phyloP scores from a whole-genome alignment of 306 rosid species.

The Vigna unguiculata region DNA sequence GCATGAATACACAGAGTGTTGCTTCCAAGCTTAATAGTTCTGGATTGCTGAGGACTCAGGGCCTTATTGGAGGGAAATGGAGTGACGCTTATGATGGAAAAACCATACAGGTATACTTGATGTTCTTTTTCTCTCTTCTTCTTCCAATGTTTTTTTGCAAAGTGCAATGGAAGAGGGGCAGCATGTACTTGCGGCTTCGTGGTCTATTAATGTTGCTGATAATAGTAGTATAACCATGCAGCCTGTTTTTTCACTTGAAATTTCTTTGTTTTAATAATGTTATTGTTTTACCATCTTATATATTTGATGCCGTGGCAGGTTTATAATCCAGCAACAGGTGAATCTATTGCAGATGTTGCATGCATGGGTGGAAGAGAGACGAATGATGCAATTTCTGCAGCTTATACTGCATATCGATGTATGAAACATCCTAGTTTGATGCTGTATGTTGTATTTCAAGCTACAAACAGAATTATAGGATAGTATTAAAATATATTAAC shows the following conservation, averaged over 20 bases:
- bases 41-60: conserved; percentile 84
- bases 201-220: conserved; percentile 20
- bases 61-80: conserved; percentile 97
- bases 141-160: conserved; percentile 5
- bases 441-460: conserved; percentile 30
- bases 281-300: conserved; percentile 20
- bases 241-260: conserved; percentile 18
- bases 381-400: conserved; percentile 92
- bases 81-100: conserved; percentile 83
- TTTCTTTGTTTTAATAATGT: conserved; percentile 23
- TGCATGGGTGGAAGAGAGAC: conserved; percentile 94
- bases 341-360: conserved; percentile 79
- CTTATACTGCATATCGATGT: conserved; percentile 74
- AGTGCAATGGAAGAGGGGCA: conserved; percentile 20
- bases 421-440: conserved; percentile 47
- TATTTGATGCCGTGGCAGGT: conserved; percentile 62
- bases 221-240: conserved; percentile 17
- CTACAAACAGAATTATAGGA: conserved; percentile 12
- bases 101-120: conserved; percentile 69
- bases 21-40: conserved; percentile 69
- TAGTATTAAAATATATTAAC: conserved; percentile 27
- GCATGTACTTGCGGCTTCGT: conserved; percentile 9
- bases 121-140: background rate
- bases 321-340: conserved; percentile 90
- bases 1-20: conserved; percentile 59